Conservation (phyloP, 805 yeast genomes). For the Ogataea paraovalis region DNA sequence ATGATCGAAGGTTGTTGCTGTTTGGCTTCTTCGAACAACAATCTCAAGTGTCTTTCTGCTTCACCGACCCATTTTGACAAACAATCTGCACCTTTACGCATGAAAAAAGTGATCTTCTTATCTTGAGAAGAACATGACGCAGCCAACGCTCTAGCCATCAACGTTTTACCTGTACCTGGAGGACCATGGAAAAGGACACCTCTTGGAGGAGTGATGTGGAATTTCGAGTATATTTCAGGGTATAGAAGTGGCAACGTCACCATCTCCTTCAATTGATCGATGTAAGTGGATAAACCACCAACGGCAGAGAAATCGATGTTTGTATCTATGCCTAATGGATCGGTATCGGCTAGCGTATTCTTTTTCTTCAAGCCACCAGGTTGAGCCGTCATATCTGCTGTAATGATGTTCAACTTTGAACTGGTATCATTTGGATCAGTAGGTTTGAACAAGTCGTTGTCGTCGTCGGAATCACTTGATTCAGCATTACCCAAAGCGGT, state of each 20-base stretch:
- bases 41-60: slow-evolving; percentile 89
- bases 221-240: slow-evolving; percentile 88
- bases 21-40: slow-evolving; percentile 92
- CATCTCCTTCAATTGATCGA: slow-evolving; percentile 94
- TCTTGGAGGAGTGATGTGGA: slow-evolving; percentile 91
- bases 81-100: slow-evolving; percentile 98
- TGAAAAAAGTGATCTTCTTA: slow-evolving; percentile 87
- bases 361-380: slow-evolving; percentile 36
- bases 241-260: slow-evolving; percentile 87
- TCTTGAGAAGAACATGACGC: slow-evolving; percentile 87
- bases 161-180: slow-evolving; percentile 97
- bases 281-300: slow-evolving; percentile 90
- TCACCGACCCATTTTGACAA: slow-evolving; percentile 99
- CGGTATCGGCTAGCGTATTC: slow-evolving; percentile 76
- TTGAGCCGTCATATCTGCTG: slow-evolving; percentile 15
- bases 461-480: slow-evolving; percentile 46
- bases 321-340: slow-evolving; percentile 83
- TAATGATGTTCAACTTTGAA: slow-evolving; percentile 17
- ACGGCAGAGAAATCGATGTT: slow-evolving; percentile 61
- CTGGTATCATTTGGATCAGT: slow-evolving; percentile 30
- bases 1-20: slow-evolving; percentile 94
- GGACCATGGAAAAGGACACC: slow-evolving; percentile 98
- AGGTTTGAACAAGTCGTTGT: slow-evolving; percentile 36
- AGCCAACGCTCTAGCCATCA: slow-evolving; percentile 96
- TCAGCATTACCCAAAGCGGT: slow-evolving; percentile 36